Percentiles rank a stretch among this genome's conserved stretches.
Conservation (phyloP, 352 stramenopile genomes). For the Pythium rishiriense region DNA sequence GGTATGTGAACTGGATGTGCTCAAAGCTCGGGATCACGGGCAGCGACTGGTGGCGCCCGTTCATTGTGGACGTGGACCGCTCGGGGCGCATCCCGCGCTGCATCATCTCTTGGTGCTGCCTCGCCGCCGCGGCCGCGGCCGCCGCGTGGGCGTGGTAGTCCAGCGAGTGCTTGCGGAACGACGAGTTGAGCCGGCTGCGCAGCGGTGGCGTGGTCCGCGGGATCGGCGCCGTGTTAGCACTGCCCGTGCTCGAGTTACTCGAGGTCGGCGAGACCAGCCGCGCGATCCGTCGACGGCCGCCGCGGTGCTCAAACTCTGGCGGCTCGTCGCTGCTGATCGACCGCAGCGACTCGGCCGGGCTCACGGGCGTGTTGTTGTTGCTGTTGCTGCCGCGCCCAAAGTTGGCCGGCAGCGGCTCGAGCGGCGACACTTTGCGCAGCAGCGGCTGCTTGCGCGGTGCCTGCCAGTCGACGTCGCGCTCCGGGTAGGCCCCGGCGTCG, state of each 20-base stretch:
- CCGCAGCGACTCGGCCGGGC: conserved; percentile 33
- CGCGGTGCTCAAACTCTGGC: background rate
- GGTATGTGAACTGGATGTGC: conserved; percentile 23
- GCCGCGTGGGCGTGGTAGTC: conserved; percentile 30
- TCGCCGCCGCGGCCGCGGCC: conserved; percentile 18
- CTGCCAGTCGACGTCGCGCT: conserved; percentile 7
- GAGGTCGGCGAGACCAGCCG: conserved; percentile 63
- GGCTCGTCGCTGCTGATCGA: conserved; percentile 28
- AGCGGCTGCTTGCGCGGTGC: conserved; percentile 6
- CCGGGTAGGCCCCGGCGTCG: background rate
- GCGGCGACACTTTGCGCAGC: conserved; percentile 5
- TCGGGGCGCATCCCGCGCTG: conserved; percentile 3
- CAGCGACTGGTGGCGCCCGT: conserved; percentile 50
- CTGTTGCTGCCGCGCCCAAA: conserved; percentile 20
- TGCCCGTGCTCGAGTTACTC: conserved; percentile 48
- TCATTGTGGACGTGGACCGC: conserved; percentile 15
- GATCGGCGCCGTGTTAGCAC: conserved; percentile 19
- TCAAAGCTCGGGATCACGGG: conserved; percentile 58
- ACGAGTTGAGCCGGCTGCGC: conserved; percentile 22
- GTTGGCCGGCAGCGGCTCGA: conserved; percentile 7
- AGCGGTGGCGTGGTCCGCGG: conserved; percentile 26
- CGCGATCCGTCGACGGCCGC: conserved; percentile 9
- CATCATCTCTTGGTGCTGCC: conserved; percentile 30
- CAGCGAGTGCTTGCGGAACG: conserved; percentile 39
- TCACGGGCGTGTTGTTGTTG: conserved; percentile 22